Conservation (phyloP, 371 early-diverging fungal genomes). For the Nosema bombycis region DNA sequence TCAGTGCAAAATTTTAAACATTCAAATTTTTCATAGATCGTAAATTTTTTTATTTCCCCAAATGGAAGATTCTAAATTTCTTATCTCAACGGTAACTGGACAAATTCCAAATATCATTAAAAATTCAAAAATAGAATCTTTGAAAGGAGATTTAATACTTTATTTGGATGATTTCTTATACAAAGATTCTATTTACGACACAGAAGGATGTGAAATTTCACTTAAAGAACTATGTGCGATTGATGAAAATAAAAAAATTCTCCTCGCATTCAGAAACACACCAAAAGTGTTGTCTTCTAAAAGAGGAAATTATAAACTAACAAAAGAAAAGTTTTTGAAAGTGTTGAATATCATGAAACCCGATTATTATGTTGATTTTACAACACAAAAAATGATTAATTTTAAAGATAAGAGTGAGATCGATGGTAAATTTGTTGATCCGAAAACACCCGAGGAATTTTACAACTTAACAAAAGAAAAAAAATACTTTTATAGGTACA, state of each 20-base stretch:
- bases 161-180: conserved; percentile 38
- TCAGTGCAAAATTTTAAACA: background rate
- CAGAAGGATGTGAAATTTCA: conserved; percentile 3
- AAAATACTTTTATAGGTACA: conserved; percentile 22
- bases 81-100: conserved; percentile 12
- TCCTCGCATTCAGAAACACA: conserved; percentile 14
- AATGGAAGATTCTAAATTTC: background rate
- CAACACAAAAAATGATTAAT: conserved; percentile 19
- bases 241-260: conserved; percentile 10
- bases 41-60: background rate
- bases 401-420: conserved; percentile 1
- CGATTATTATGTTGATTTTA: conserved; percentile 33
- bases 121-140: background rate
- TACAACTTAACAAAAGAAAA: background rate
- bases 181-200: conserved; percentile 35
- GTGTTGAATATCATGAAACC: conserved; percentile 22
- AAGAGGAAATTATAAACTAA: conserved; percentile 43
- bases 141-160: conserved; percentile 18
- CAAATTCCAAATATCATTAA: conserved; percentile 1
- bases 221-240: conserved; percentile 32
- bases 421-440: conserved; percentile 34
- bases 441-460: conserved; percentile 19
- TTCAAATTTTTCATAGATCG: background rate
- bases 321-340: conserved; percentile 21
- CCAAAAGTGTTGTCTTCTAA: conserved; percentile 22